phyloP scores from a whole-genome alignment of 441 rosid species.

The Melianthus villosus region DNA sequence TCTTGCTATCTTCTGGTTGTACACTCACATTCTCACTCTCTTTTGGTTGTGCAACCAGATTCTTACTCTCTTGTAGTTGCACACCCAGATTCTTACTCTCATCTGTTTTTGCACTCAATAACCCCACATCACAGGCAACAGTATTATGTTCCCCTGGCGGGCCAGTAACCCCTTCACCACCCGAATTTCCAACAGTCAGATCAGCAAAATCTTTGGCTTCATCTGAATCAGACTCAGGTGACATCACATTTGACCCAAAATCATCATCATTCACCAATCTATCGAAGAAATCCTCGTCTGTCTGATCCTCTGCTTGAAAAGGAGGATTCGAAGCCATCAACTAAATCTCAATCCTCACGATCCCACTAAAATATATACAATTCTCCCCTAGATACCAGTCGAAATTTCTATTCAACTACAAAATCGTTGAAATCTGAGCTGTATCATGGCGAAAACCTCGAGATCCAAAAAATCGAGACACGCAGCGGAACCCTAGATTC shows the following conservation, averaged over 20 bases:
- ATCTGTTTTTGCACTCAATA: constrained; percentile 9
- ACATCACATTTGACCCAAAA: constrained; percentile 20
- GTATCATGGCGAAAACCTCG: neutral
- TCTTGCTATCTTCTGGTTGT: too few relatives aligned
- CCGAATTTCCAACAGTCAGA: constrained; percentile 24
- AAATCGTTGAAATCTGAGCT: constrained; percentile 20
- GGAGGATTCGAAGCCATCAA: constrained; percentile 70
- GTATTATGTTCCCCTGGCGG: constrained; percentile 5
- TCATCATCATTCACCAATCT: constrained; percentile 76
- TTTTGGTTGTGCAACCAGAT: too few relatives aligned
- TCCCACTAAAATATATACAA: constrained; percentile 11
- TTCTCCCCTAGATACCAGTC: constrained; percentile 4
- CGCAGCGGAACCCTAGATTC: constrained; percentile 29
- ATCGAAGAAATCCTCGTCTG: constrained; percentile 94
- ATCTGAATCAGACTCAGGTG: constrained; percentile 32
- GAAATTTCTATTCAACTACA: constrained; percentile 1
- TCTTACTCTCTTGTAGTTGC: too few relatives aligned
- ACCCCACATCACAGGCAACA: too few relatives aligned
- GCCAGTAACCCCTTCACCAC: constrained; percentile 9
- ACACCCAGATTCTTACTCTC: too few relatives aligned
- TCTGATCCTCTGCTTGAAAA: constrained; percentile 81
- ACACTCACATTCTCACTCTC: constrained; percentile 10
- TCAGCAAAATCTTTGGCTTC: constrained; percentile 42
- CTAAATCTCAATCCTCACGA: constrained; percentile 17
- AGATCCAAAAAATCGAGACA: constrained; percentile 16